Percentiles rank a stretch among this genome's conserved stretches.
Conservation (phyloP, 2,329 filamentous ascomycete species). For the Hypoxylon sp. region DNA sequence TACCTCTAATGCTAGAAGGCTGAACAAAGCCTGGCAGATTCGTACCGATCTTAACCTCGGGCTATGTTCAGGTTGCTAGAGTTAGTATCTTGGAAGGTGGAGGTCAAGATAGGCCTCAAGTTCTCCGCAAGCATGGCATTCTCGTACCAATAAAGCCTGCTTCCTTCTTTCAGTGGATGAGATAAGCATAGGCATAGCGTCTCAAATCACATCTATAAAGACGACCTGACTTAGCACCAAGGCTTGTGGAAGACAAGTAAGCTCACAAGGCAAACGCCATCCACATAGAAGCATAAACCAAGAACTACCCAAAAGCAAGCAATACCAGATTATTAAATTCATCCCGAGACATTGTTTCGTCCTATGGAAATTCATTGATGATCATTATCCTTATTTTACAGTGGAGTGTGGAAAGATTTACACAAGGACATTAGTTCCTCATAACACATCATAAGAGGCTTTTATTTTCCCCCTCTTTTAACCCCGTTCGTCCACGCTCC, state of each 20-base stretch:
- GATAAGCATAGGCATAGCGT: too few species aligned
- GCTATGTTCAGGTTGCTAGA: too few species aligned
- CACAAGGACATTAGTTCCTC: slow-evolving; percentile 34
- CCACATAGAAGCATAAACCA: not conserved
- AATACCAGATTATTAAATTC: not conserved
- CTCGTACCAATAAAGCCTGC: too few species aligned
- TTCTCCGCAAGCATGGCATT: too few species aligned
- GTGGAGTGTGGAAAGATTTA: slow-evolving; percentile 37
- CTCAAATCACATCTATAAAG: too few species aligned
- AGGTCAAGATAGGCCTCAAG: too few species aligned
- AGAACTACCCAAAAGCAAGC: not conserved
- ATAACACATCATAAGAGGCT: slow-evolving; percentile 25
- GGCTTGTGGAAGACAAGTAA: not conserved
- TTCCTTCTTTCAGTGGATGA: too few species aligned
- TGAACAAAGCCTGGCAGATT: too few species aligned
- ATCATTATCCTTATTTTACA: slow-evolving; percentile 38
- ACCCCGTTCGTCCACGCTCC: not conserved
- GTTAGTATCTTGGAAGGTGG: too few species aligned
- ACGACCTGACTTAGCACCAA: not conserved
- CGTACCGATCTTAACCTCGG: too few species aligned
- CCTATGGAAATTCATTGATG: slow-evolving; percentile 14
- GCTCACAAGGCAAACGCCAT: not conserved
- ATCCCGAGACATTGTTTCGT: slow-evolving; percentile 6
- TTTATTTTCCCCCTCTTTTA: slow-evolving; percentile 13
- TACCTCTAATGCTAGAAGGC: too few species aligned